Evolutionary conservation across 371 early-diverging fungal genomes (phyloP), one percentile per base, ranked within the genome.

Genomic region (Fennellomyces sp.): DNA sequence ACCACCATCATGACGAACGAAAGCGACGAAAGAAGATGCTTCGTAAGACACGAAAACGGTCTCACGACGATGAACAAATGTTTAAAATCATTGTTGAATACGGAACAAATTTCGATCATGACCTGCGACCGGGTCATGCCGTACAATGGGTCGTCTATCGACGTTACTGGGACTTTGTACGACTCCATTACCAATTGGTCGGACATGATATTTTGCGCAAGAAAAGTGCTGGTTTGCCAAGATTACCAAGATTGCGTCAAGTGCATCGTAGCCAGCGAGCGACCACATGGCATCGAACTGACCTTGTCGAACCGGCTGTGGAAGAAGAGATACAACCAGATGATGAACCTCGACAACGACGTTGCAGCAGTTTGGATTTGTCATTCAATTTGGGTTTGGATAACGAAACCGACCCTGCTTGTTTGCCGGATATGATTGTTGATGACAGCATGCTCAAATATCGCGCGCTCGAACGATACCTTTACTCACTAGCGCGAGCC

Each of bases 141-240:
- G 8, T 45, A 49, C 67, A 69, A 60, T 88, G 88, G 88, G 60
- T 69, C 10, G 72, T 88, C 3, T 65, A 72, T 51, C 81, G 86
- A 13, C 67, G 77, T 1, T 70, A 78, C 28, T 69, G 80, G 68
- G 88, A 88, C 54, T 85, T 88, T 62, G 55, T 84, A 28, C 65
- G 75, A 19, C 64, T 88, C 33, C 88, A 88, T 70, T 83, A 59
- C 27, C 72, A 61, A 27, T 88, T 70, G 59, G 71, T 53, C 49
- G 69, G 52, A 56, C 70, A 48, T 50, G 72, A 61, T 70, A 66
- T 68, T 63, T 64, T 60, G 52, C 68, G 45, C 59, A 64, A 27
- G 21, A 29, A 54, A n/a, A 56, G 66, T 13, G 38, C 67, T 21
- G 57, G 67, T 25, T 42, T 85, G 23, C 88, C 88, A 13, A 56